phyloP scores from a whole-genome alignment of 108 stramenopile species.

The Discostella pseudostelligera region DNA sequence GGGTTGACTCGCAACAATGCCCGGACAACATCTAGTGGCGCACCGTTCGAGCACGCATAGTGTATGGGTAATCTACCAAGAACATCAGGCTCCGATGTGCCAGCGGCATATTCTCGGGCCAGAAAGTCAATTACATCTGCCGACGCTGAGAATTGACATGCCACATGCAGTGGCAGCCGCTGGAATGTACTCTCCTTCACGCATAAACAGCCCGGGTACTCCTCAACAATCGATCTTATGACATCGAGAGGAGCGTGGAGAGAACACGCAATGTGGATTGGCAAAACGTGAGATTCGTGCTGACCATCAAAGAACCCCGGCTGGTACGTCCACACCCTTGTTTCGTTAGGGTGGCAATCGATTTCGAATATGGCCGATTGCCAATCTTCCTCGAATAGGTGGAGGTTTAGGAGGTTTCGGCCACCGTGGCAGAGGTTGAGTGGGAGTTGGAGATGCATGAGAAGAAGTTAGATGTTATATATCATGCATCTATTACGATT shows the following conservation, averaged over 20 bases:
- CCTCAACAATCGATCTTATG: constrained; percentile 57
- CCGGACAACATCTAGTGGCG: constrained; percentile 68
- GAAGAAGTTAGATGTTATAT: not conserved
- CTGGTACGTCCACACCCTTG: constrained; percentile 70
- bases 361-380: constrained; percentile 54
- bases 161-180: constrained; percentile 78
- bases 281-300: constrained; percentile 66
- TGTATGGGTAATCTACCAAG: constrained; percentile 82
- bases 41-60: constrained; percentile 85
- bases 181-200: constrained; percentile 59
- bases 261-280: constrained; percentile 82
- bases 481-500: too few species aligned
- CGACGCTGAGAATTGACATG: constrained; percentile 69
- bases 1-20: constrained; percentile 67
- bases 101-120: constrained; percentile 52
- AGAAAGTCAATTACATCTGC: constrained; percentile 68
- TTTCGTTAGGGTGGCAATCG: constrained; percentile 65
- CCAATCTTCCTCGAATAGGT: constrained; percentile 83
- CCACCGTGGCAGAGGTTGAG: constrained; percentile 11
- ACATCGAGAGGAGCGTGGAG: constrained; percentile 64
- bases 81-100: constrained; percentile 71
- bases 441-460: constrained; percentile 16
- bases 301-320: constrained; percentile 83
- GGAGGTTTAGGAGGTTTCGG: constrained; percentile 30
- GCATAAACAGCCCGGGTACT: constrained; percentile 61